Evolutionary conservation across 108 stramenopile species (phyloP), one percentile per base, ranked within the genome.

Genomic region (Cylindrotheca closterium): DNA sequence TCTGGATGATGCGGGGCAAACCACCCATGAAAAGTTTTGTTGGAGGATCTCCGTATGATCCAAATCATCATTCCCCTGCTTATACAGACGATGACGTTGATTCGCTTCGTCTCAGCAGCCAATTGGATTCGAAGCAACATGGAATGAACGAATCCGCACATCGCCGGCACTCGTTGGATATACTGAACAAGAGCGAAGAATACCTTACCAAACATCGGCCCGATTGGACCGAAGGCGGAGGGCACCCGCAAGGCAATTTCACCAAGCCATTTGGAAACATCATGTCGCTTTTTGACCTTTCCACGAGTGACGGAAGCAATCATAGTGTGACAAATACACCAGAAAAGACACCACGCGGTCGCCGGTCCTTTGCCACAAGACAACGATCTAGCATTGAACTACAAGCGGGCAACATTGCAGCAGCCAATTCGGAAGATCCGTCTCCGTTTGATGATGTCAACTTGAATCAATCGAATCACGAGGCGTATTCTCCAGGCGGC

Each of bases 171-270:
- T 42, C 37, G 10, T 10, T 10, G 37, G 37, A 42, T 15, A 42
- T 42, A 10, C 15, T 42, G 37, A 42, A 42, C 29, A 47, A 49
- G 0, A 58, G 58, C 5, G 73, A 74, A 56, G 25, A 47, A 34
- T 74, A 74, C 37, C 47, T 74, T 0, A 62, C 60, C 34, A 66
- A 66, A 21, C 73, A 74, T 56, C 59, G 73, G 1, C 66, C 73
- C 17, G 73, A 74, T 54, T 27, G 65, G 23, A 30, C 30, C 7
- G 10, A 42, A 15, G 15, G 15, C 7, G 10, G 7, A 10, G 37
- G 37, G 15, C 10, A 7, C 37, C 15, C 15, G 37, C 10, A 15
- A 10, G 10, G 15, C 37, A 42, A 15, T 42, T 42, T 42, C 15
- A 15, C 37, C 37, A 42, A 15, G 10, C 7, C 15, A 7, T 1